Evolutionary conservation across 495 filamentous ascomycete genomes (phyloP), one percentile per base, ranked within the genome.

Genomic region (Letharia columbiana): DNA sequence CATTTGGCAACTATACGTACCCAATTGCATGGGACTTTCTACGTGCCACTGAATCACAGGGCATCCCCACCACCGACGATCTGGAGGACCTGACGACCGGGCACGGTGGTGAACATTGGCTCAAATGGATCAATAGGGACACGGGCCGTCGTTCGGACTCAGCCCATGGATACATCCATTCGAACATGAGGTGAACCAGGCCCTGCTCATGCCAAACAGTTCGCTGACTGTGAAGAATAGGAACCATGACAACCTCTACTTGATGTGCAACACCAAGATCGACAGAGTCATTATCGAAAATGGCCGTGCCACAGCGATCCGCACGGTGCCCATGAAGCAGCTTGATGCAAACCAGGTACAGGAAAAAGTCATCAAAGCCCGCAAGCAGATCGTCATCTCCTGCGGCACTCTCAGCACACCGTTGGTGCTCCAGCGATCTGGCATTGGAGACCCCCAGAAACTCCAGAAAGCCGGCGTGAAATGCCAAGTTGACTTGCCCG

Each of bases 181-280:
- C 85, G 37, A 89, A 86, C 11, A 81, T 86, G 67, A 78, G 84
- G 28, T 64, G 40, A 47, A 47, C 8, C 28, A n/a, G 28, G 8
- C 3, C 4, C 8, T 45, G 8, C 12, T 18, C 28, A 35, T 33
- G 9, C 35, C 35, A 44, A 56, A 0, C 13, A 7, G 1, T 41
- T 8, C 17, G 2, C 2, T 45, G 17, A 37, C 39, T 64, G 39
- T 58, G 15, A 42, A 17, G 37, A 39, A 56, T 44, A 69, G 68
- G 49, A 82, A 84, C 35, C 74, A 91, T 71, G 78, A 78, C 59
- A 93, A 91, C 72, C 77, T 93, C 35, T 89, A 91, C 70, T 78
- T 93, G 2, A 84, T 86, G 68, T 87, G 84, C 74, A 89, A 90
- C 75, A 92, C 89, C 71, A 93, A 92, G 73, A 84, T 90, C n/a